A percentile compares a stretch with the other conserved stretches of the same genome.
These are phyloP conservation scores for Ammopiptanthus mongolicus DNA, from an alignment of 306 rosid species.

Conservation along the genomic window DNA sequence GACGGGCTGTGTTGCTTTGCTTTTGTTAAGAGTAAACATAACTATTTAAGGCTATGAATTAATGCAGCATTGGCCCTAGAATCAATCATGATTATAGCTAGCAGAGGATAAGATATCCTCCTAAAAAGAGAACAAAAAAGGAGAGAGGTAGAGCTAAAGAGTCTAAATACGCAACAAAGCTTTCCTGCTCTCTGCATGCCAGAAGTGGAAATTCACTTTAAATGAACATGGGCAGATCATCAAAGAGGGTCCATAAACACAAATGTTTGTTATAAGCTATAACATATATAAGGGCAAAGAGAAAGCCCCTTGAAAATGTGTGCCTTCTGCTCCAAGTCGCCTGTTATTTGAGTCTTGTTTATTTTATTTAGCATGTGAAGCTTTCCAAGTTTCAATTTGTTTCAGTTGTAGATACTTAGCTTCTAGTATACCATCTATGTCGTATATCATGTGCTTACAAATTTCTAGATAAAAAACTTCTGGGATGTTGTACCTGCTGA, in stretches of 20 bases:
- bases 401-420: conserved; percentile 8
- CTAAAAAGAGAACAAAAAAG: neutral
- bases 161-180: neutral
- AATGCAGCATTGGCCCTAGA: neutral
- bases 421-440: conserved; percentile 12
- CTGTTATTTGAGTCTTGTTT: neutral
- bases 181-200: neutral
- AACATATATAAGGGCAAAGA: neutral
- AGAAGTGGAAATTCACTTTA: neutral
- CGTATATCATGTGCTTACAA: neutral
- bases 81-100: neutral
- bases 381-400: conserved; percentile 10
- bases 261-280: neutral
- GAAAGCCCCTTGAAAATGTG: neutral
- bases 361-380: neutral
- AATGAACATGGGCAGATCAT: neutral
- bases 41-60: neutral
- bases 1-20: neutral
- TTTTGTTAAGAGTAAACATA: neutral
- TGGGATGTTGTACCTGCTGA: conserved; percentile 72
- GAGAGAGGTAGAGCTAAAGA: neutral
- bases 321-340: neutral
- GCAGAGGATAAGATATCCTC: neutral
- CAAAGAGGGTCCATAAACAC: neutral
- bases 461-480: conserved; percentile 62